Percentiles rank a stretch among this genome's conserved stretches.
Conservation (phyloP, 2,329 filamentous ascomycete species). For the Emmonsiellopsis sp. region DNA sequence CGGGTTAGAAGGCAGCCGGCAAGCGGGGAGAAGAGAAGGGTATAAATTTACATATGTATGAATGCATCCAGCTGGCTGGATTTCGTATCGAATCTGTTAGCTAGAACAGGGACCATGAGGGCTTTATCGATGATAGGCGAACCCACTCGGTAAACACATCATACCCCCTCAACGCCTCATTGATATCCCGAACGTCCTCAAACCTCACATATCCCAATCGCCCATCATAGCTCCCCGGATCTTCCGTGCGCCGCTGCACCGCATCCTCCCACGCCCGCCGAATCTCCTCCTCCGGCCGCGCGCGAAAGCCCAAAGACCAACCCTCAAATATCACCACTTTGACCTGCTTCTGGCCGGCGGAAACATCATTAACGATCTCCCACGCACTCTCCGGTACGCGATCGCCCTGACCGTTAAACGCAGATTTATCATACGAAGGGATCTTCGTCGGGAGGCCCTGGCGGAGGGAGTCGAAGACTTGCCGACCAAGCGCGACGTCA, state of each 20-base stretch:
- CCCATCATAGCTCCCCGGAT: conserved; percentile 33
- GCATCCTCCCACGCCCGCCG: conserved; percentile 46
- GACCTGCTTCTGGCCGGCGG: conserved; percentile 25
- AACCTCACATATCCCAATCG: conserved; percentile 47
- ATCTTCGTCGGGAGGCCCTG: conserved; percentile 47
- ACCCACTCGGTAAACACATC: conserved; percentile 47
- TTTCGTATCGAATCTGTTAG: background rate
- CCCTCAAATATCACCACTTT: conserved; percentile 75
- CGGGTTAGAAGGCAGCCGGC: conserved; percentile 1
- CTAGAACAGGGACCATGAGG: background rate
- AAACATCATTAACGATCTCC: conserved; percentile 39
- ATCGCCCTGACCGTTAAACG: conserved; percentile 66
- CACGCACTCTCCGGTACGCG: conserved; percentile 55
- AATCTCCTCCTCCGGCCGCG: conserved; percentile 47
- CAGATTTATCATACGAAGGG: conserved; percentile 77
- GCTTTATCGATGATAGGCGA: background rate
- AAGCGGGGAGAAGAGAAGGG: background rate
- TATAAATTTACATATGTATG: conserved; percentile 48
- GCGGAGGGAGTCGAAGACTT: conserved; percentile 53
- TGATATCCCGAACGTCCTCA: conserved; percentile 48
- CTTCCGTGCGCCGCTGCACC: conserved; percentile 35
- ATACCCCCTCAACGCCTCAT: conserved; percentile 49
- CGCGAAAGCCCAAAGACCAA: conserved; percentile 79
- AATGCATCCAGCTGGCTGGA: conserved; percentile 49
- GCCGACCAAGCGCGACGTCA: conserved; percentile 55